phyloP scores from a whole-genome alignment of 345 rosid genomes.

The Syzygium jambos region DNA sequence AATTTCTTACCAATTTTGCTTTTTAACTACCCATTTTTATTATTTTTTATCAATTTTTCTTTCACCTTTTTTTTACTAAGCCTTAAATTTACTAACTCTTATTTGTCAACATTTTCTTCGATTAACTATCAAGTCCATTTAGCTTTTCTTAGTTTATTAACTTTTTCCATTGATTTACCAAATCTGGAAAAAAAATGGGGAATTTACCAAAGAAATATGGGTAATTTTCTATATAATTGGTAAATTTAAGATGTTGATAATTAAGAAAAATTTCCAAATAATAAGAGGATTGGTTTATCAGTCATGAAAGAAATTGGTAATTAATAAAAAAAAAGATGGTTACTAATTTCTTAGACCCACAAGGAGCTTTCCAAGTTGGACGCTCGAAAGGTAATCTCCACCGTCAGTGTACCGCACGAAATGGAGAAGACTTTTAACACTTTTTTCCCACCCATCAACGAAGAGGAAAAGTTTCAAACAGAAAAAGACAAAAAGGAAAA shows the following conservation, averaged over 20 bases:
- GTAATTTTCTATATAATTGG: too few species aligned
- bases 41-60: neutral
- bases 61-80: too few species aligned
- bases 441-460: neutral
- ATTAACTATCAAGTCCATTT: neutral
- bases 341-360: neutral
- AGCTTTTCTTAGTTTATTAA: too few species aligned
- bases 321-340: too few species aligned
- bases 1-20: neutral
- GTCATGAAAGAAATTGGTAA: neutral
- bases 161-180: neutral
- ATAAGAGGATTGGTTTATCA: too few species aligned
- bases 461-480: too few species aligned
- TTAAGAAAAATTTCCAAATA: neutral
- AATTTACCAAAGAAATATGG: neutral
- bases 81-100: neutral
- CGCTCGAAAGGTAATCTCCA: neutral
- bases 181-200: neutral
- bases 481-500: neutral
- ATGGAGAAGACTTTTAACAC: neutral
- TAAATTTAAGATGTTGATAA: neutral
- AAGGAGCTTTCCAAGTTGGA: neutral
- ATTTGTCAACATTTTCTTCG: too few species aligned
- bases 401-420: neutral
- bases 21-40: too few species aligned